phyloP scores from a whole-genome alignment of 2,329 filamentous ascomycete species.

The Epichloe festucae region DNA sequence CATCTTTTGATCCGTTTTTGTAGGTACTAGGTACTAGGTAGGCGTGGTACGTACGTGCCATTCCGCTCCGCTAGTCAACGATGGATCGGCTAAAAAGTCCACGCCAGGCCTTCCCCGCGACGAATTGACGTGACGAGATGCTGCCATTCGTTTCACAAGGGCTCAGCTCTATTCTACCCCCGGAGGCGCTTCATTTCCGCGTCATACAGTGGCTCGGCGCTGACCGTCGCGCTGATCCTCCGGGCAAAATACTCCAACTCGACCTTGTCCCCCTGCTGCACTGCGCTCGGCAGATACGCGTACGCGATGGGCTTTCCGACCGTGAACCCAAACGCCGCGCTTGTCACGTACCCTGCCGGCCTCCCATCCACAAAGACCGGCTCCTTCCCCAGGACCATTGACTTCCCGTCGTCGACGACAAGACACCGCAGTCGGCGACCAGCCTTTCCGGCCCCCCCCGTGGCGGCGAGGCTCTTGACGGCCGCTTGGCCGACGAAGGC shows the following conservation, averaged over 20 bases:
- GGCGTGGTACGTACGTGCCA: too few species aligned
- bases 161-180: neutral
- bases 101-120: too few species aligned
- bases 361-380: conserved; percentile 39
- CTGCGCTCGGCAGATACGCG: conserved; percentile 37
- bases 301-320: conserved; percentile 46
- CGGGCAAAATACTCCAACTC: conserved; percentile 51
- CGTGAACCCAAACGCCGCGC: conserved; percentile 46
- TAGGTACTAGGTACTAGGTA: too few species aligned
- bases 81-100: too few species aligned
- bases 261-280: conserved; percentile 35
- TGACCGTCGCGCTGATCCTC: conserved; percentile 39
- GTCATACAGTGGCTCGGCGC: conserved; percentile 27
- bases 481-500: conserved; percentile 38
- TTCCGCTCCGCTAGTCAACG: too few species aligned
- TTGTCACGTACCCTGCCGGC: conserved; percentile 44
- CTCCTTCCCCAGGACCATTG: conserved; percentile 48
- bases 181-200: conserved; percentile 5
- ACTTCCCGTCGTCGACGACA: conserved; percentile 41
- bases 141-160: too few species aligned
- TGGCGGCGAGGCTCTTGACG: conserved; percentile 24
- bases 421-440: conserved; percentile 32
- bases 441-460: conserved; percentile 5
- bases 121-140: too few species aligned
- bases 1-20: too few species aligned